Evolutionary conservation across 768 basidiomycete genomes (phyloP).

Genomic region (Mrakia frigida): DNA sequence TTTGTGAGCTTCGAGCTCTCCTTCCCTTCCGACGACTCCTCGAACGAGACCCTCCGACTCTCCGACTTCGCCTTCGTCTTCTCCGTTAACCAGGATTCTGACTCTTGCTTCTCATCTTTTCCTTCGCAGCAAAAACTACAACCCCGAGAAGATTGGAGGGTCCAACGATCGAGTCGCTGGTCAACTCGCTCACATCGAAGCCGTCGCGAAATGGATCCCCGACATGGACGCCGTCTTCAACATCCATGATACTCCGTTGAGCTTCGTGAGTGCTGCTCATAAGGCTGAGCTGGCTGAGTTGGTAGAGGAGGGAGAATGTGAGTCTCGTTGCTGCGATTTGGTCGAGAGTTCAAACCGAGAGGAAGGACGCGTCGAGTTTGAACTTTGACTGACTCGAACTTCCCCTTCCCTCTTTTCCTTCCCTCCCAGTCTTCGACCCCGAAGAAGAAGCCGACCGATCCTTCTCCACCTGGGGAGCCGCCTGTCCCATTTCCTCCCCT

Average conservation of each 20-base stretch:
- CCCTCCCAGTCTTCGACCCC: slow-evolving; percentile 33
- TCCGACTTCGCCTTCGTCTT: background rate
- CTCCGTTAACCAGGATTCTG: background rate
- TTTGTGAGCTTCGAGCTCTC: slow-evolving; percentile 1
- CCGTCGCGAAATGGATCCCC: slow-evolving; percentile 35
- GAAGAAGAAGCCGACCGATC: slow-evolving; percentile 33
- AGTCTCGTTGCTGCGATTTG: slow-evolving; percentile 1
- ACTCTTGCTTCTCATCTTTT: background rate
- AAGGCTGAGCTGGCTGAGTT: slow-evolving; percentile 37
- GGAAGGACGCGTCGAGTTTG: background rate
- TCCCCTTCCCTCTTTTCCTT: background rate
- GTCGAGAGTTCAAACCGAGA: background rate
- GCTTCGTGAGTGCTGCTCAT: slow-evolving; percentile 36
- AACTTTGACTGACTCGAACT: background rate
- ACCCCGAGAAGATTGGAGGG: slow-evolving; percentile 33
- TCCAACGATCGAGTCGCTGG: slow-evolving; percentile 37
- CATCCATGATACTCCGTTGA: slow-evolving; percentile 38
- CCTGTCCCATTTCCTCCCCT: slow-evolving; percentile 20
- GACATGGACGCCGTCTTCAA: slow-evolving; percentile 38
- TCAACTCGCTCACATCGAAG: slow-evolving; percentile 36
- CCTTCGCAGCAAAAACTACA: background rate
- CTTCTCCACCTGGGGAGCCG: slow-evolving; percentile 31
- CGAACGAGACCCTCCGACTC: background rate
- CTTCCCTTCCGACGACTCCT: background rate
- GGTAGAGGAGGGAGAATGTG: slow-evolving; percentile 40